Base-by-base conservation (phyloP, 192 early-diverging fungal genomes). In the Coemansia guatemalensis region DNA sequence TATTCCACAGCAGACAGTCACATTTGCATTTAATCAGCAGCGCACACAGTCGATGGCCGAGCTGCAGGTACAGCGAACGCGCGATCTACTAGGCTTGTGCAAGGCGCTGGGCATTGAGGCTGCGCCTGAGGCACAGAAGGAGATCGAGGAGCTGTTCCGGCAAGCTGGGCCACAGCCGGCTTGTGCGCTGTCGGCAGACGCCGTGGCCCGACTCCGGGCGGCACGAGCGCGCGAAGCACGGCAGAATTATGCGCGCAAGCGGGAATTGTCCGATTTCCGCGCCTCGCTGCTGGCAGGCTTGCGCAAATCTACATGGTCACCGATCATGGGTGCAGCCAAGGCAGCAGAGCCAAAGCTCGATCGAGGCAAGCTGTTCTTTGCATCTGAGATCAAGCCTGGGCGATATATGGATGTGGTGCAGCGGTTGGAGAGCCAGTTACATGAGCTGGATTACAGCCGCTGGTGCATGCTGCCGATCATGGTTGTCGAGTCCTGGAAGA, bases 381-480 rank as follows among this genome's bases (percentile, higher is more conserved):
- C 62, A 20, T 55, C 54, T n/a, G 50, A 61, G 2, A 66, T 79
- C 23, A 11, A 68, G 8, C 71, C 76, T 9, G 21, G 27, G 2
- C 9, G 17, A 17, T 79, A 79, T 30, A 23, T 8, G 2, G 32
- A 27, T 12, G 23, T 67, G 20, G 56, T 67, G 1, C 9, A 48
- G 7, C 56, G 29, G 29, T 69, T 79, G 27, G 76, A 79, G 33
- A 20, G 62, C 49, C 53, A 64, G 53, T 66, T 79, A 27, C 62
- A 48, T 20, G 20, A 60, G n/a, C 56, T 79, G 59, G 49, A 64
- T 22, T 79, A 79, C 63, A 17, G n/a, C 27, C 41, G 24, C 11
- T 79, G 76, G 76, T 39, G 50, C 64, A 44, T 32, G 35, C 66
- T 79, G 67, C 76, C 76, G 0, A 29, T 79, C 41, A 79, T 79